Evolutionary conservation across 352 stramenopile genomes (phyloP), one percentile per base, ranked within the genome.

Genomic region (Phytophthora foliorum): DNA sequence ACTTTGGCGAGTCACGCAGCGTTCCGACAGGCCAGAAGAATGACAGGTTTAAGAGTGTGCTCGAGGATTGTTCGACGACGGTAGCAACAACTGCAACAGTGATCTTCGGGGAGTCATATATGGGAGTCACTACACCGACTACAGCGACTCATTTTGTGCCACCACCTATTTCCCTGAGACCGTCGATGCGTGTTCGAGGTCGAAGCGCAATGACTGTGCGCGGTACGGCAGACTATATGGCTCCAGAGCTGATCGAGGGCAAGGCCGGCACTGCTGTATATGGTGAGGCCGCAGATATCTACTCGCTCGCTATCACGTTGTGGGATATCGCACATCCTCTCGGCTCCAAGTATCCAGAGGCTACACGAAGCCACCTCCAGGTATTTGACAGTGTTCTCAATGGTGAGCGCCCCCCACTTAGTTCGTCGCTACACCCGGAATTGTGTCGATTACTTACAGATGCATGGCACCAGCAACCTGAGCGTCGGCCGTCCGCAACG

Each of bases 161-260:
- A 39, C 42, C 67, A 11, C 57, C 66, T 3, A 21, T 65, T 27
- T 54, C 61, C 1, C 17, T 75, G 44, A 58, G 71, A 29, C 70
- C 70, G 14, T 78, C 70, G 14, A 63, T 78, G 70, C 59, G 71
- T 57, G 71, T 62, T 67, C 71, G 71, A 42, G 71, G 67, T 17
- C 66, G 62, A 36, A 81, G 50, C 57, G 62, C 61, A 2, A 92
- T 94, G 87, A 93, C 87, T 17, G 82, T 94, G n/a, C 74, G 76
- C 14, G 83, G 87, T n/a, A 93, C 82, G 6, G 80, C 77, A 21
- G 87, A 95, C 49, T 95, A 93, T 69, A 95, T 95, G 87, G 85
- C 87, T 3, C 87, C 85, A 13, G 87, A 95, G 69, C 29, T 95
- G 25, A 95, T 95, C 32, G 70, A 89, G 8, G 82, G 87, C 62